phyloP scores from a whole-genome alignment of 129 eudicot genomes.

The Lactuca saligna region DNA sequence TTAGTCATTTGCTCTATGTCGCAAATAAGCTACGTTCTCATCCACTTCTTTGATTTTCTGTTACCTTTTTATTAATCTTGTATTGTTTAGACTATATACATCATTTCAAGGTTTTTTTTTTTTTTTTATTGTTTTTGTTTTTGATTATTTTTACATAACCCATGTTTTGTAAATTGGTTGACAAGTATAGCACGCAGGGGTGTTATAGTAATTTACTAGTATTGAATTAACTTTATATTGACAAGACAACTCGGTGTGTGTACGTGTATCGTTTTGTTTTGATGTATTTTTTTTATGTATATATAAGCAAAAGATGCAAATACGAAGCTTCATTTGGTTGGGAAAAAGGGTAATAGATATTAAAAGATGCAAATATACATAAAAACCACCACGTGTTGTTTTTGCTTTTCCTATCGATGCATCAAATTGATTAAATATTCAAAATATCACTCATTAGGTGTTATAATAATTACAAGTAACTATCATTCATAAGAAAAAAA shows the following conservation, averaged over 20 bases:
- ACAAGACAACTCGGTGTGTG: not conserved
- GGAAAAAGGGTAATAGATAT: not conserved
- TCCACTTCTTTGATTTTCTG: constrained; percentile 26
- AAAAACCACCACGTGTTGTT: not conserved
- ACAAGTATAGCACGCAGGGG: constrained; percentile 15
- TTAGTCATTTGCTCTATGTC: constrained; percentile 87
- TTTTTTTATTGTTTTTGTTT: not conserved
- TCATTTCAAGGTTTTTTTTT: not conserved
- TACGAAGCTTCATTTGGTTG: not conserved
- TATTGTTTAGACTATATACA: not conserved
- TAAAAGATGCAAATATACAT: too few species aligned
- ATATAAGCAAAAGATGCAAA: too few species aligned
- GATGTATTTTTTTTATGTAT: not conserved
- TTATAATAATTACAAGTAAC: not conserved
- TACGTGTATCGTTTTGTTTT: not conserved
- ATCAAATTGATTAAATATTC: not conserved
- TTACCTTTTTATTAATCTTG: not conserved
- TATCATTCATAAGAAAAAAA: too few species aligned
- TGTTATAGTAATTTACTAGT: constrained; percentile 11
- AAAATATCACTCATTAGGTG: not conserved
- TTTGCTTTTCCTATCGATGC: not conserved
- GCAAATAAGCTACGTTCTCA: constrained; percentile 77
- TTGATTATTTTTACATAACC: constrained; percentile 25
- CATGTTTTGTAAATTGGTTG: constrained; percentile 37
- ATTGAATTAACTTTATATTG: too few species aligned